Evolutionary conservation across 2,329 filamentous ascomycete genomes (phyloP).

Genomic region (Macroventuria anomochaeta): DNA sequence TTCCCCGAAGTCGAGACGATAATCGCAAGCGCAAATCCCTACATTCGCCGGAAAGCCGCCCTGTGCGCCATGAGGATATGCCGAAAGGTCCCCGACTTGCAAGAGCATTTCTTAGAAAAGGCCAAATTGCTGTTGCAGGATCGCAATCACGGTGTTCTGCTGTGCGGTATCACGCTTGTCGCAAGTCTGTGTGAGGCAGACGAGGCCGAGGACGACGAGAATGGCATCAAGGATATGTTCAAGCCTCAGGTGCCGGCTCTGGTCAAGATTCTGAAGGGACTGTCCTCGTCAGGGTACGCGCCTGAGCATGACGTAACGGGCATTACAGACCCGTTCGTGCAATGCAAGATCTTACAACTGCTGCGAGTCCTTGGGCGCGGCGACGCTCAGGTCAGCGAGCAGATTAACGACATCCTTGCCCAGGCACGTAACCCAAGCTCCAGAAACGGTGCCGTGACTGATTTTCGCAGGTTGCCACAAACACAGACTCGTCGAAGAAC

Average conservation of each 20-base stretch:
- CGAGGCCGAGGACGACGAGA: slow-evolving; percentile 88
- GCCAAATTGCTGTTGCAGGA: slow-evolving; percentile 86
- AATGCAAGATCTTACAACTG: slow-evolving; percentile 92
- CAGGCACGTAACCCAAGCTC: slow-evolving; percentile 57
- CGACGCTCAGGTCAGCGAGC: slow-evolving; percentile 86
- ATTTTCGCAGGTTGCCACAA: slow-evolving; percentile 75
- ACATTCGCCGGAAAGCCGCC: slow-evolving; percentile 94
- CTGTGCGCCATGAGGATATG: slow-evolving; percentile 99
- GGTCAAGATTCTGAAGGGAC: slow-evolving; percentile 87
- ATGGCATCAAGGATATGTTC: slow-evolving; percentile 89
- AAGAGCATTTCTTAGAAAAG: slow-evolving; percentile 97
- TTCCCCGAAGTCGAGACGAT: slow-evolving; percentile 95
- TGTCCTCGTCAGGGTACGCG: slow-evolving; percentile 94
- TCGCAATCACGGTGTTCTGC: slow-evolving; percentile 91
- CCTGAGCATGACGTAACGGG: slow-evolving; percentile 98
- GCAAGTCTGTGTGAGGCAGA: slow-evolving; percentile 94
- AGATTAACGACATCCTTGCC: slow-evolving; percentile 97
- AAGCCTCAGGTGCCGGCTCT: slow-evolving; percentile 82
- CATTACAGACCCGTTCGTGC: slow-evolving; percentile 95
- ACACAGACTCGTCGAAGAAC: slow-evolving; percentile 97
- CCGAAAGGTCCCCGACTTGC: slow-evolving; percentile 94
- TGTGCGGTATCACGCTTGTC: slow-evolving; percentile 90
- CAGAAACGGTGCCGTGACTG: slow-evolving; percentile 12
- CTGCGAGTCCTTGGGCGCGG: slow-evolving; percentile 86
- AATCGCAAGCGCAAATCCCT: slow-evolving; percentile 93